These are phyloP conservation scores for Batkoa obscura DNA, from an alignment of 371 early-diverging fungal genomes.

Conservation along the genomic window DNA sequence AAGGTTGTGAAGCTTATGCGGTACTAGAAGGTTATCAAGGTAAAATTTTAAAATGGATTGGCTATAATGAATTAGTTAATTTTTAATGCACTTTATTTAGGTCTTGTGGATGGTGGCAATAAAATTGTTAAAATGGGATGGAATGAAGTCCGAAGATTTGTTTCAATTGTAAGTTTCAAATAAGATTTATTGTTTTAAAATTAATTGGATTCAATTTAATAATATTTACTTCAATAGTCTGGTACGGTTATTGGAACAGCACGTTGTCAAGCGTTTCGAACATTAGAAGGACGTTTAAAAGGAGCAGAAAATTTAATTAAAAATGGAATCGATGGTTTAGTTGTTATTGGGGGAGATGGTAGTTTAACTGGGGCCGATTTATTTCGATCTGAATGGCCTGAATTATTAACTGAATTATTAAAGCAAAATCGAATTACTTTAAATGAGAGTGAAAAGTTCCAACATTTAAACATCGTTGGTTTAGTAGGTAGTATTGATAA, in stretches of 20 bases:
- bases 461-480: slow-evolving; percentile 79
- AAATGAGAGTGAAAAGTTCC: slow-evolving; percentile 32
- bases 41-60: slow-evolving; percentile 8
- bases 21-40: slow-evolving; percentile 97
- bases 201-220: no score
- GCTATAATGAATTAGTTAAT: no score
- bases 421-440: slow-evolving; percentile 24
- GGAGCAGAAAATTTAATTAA: slow-evolving; percentile 77
- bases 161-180: slow-evolving; percentile 50
- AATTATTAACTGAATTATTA: slow-evolving; percentile 57
- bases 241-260: slow-evolving; percentile 98
- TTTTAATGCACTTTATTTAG: slow-evolving; percentile 1
- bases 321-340: slow-evolving; percentile 84
- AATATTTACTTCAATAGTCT: slow-evolving; percentile 28
- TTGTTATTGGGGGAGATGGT: slow-evolving; percentile 98
- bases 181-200: no score
- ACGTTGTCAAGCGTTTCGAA: slow-evolving; percentile 73
- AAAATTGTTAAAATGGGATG: slow-evolving; percentile 73
- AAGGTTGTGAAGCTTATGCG: slow-evolving; percentile 70
- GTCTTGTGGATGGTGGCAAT: slow-evolving; percentile 87
- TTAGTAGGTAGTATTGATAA: slow-evolving; percentile 94
- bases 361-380: slow-evolving; percentile 92
- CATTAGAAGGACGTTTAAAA: slow-evolving; percentile 68
- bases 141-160: slow-evolving; percentile 77
- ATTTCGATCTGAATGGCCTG: slow-evolving; percentile 84